Base-by-base conservation (phyloP, 73 alveolate species). In the Uronychia binucleata region DNA sequence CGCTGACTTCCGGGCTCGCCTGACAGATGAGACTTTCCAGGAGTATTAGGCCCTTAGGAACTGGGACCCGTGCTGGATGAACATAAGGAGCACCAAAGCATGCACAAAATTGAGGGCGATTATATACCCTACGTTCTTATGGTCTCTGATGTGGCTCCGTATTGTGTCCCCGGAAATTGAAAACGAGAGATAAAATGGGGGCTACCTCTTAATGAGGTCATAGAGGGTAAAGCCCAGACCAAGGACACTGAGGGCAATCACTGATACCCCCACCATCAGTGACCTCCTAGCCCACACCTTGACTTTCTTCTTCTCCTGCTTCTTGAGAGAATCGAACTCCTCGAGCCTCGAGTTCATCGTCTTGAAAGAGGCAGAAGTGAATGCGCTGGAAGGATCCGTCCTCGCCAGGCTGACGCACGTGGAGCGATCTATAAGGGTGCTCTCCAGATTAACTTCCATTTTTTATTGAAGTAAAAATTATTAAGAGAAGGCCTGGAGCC, bases 401-500 rank as follows among this genome's bases (percentile, higher is more conserved):
- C 25, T 67, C 79, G 33, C 11, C 28, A n/a, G 25, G 28, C 1
- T 26, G 26, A 33, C 34, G 1, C n/a, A n/a, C n/a, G n/a, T n/a
- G n/a, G n/a, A n/a, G n/a, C 57, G 19, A 11, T 28, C 59, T 14
- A 26, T 28, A 26, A 30, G 34, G 1, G 28, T 26, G 27, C 30
- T 78, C 11, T 78, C 32, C 11, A 67, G 11, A 5, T 11, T 11
- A 5, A 11, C 79, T 11, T 27, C 79, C 30, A 28, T 28, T 28
- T 11, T 11, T 28, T 67, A 11, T 67, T 27, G 30, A 77, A 77
- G 28, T 78, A n/a, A 31, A 28, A 25, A 30, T 81, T 58, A 58
- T 86, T 93, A 90, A 26, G 88, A 84, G 90, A 97, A 97, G 19
- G 98, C 96, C 77, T 95, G 95, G 1, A 97, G 88, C 30, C 99